Conservation (phyloP, 192 early-diverging fungal genomes). For the Umbelopsis ramanniana region DNA sequence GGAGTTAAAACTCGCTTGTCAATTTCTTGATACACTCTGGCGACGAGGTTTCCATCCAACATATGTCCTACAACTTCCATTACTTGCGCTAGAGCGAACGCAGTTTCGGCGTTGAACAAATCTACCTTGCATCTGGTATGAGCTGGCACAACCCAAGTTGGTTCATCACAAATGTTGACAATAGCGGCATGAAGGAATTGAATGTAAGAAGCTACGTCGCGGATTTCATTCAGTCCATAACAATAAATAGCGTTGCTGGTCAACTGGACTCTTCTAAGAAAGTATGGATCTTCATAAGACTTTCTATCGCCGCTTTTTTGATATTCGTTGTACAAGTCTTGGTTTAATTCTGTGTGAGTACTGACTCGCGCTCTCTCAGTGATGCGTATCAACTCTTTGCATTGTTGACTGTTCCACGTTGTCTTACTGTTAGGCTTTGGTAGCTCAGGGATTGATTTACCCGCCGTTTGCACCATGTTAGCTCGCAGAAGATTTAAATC, state of each 20-base stretch:
- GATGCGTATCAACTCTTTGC: conserved; percentile 1
- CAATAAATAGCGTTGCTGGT: background rate
- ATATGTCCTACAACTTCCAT: background rate
- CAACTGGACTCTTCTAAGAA: conserved; percentile 2
- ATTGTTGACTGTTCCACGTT: background rate
- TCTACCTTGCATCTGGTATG: conserved; percentile 5
- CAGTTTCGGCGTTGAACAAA: conserved; percentile 15
- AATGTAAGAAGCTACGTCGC: background rate
- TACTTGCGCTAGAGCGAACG: conserved; percentile 5
- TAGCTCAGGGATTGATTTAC: background rate
- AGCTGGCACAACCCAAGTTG: conserved; percentile 10
- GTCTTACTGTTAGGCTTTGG: background rate
- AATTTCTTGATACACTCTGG: background rate
- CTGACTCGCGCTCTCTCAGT: background rate
- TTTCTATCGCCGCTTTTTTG: background rate
- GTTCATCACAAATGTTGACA: background rate
- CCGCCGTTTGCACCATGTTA: too few species aligned
- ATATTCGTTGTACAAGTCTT: background rate
- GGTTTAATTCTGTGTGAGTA: background rate
- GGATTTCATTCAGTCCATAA: background rate
- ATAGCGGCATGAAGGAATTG: background rate
- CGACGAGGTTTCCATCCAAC: background rate
- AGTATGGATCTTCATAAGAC: conserved; percentile 11
- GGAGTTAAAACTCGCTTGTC: background rate
- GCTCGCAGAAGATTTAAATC: too few species aligned